These are phyloP conservation scores for Populus ilicifolia DNA, from an alignment of 345 rosid genomes.

Conservation along the genomic window DNA sequence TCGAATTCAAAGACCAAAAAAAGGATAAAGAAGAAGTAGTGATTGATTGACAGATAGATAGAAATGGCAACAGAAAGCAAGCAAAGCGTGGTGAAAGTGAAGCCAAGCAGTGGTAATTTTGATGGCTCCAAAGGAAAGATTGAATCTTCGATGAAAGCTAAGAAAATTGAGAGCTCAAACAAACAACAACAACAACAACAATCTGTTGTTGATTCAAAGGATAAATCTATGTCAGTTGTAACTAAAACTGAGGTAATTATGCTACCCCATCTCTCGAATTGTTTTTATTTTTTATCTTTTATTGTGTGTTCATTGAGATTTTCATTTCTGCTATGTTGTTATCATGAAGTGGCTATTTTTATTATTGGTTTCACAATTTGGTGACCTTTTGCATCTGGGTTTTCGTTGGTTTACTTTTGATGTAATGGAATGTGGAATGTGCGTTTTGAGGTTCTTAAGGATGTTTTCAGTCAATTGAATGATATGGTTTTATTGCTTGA, in stretches of 20 bases:
- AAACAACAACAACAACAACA: conserved; percentile 28
- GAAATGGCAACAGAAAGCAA: conserved; percentile 52
- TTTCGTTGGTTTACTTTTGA: not conserved
- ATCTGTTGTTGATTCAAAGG: conserved; percentile 33
- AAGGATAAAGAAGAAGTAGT: not conserved
- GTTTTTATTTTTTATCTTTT: not conserved
- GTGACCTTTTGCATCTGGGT: not conserved
- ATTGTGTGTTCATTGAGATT: not conserved
- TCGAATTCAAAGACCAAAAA: not conserved
- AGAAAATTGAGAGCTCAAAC: conserved; percentile 50
- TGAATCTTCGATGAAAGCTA: conserved; percentile 40
- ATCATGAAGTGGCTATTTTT: not conserved
- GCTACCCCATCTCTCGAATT: conserved; percentile 3
- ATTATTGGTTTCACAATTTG: not conserved
- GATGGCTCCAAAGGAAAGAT: conserved; percentile 40
- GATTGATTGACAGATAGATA: conserved; percentile 1
- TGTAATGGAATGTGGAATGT: not conserved
- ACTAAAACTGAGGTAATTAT: conserved; percentile 50
- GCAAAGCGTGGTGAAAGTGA: conserved; percentile 41
- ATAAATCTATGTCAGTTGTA: conserved; percentile 40
- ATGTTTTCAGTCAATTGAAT: not conserved
- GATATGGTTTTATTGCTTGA: not conserved
- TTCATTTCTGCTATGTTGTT: not conserved
- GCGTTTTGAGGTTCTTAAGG: not conserved
- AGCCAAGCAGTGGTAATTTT: conserved; percentile 26